Conservation (phyloP, 352 stramenopile genomes). For the Proteromonas lacertae region DNA sequence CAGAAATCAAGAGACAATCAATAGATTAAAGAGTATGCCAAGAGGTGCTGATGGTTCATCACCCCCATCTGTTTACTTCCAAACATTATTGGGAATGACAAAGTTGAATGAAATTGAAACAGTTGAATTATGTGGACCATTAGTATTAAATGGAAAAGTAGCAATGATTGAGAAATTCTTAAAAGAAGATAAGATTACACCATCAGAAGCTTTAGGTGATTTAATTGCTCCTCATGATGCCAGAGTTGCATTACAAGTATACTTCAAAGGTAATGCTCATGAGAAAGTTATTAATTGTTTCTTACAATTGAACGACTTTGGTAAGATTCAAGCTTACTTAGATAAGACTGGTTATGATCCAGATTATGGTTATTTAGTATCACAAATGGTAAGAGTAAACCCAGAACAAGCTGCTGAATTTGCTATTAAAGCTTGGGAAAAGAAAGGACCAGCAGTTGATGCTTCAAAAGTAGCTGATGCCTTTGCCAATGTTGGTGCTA, state of each 20-base stretch:
- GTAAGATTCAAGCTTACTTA: slow-evolving; percentile 76
- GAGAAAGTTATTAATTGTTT: slow-evolving; percentile 99
- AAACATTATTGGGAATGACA: slow-evolving; percentile 77
- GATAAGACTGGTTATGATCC: slow-evolving; percentile 81
- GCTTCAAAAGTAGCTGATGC: slow-evolving; percentile 93
- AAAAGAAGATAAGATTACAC: slow-evolving; percentile 88
- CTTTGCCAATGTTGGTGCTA: slow-evolving; percentile 90
- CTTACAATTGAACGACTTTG: slow-evolving; percentile 86
- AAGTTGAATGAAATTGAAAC: slow-evolving; percentile 96
- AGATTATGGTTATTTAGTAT: slow-evolving; percentile 95
- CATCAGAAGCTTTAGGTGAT: slow-evolving; percentile 55
- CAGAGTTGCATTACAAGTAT: slow-evolving; percentile 90
- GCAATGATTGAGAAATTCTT: slow-evolving; percentile 98
- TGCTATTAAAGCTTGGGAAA: slow-evolving; percentile 72
- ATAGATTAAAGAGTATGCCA: slow-evolving; percentile 89
- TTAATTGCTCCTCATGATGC: slow-evolving; percentile 50
- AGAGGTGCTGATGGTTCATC: slow-evolving; percentile 69
- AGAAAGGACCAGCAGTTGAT: slow-evolving; percentile 65
- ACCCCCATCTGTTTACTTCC: slow-evolving; percentile 97
- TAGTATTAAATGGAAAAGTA: slow-evolving; percentile 76
- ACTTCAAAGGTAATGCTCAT: slow-evolving; percentile 73
- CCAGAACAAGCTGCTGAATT: slow-evolving; percentile 82
- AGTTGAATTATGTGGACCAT: slow-evolving; percentile 81
- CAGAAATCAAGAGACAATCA: slow-evolving; percentile 84
- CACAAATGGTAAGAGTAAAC: slow-evolving; percentile 90